Evolutionary conservation across 2,329 filamentous ascomycete species (phyloP).

Genomic region (Aaosphaeria pasadenensis): DNA sequence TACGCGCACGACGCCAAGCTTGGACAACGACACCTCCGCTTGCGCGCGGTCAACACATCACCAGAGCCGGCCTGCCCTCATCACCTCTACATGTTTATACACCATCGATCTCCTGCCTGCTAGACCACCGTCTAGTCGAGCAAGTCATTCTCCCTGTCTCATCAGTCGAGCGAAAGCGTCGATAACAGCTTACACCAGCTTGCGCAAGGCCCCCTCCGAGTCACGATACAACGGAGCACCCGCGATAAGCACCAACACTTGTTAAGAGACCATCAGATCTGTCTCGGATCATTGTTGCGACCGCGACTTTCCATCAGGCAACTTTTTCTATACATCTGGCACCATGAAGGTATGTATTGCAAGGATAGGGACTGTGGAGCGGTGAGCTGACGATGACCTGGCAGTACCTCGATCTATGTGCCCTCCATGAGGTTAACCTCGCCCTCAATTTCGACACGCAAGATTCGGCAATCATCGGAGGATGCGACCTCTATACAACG

Average conservation of each 20-base stretch:
- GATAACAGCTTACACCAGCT: slow-evolving; percentile 36
- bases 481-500: slow-evolving; percentile 95
- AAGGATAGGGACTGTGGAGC: too few species aligned
- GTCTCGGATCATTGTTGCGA: too few species aligned
- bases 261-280: too few species aligned
- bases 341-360: slow-evolving; percentile 36
- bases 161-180: slow-evolving; percentile 42
- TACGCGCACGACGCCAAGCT: not conserved
- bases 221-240: slow-evolving; percentile 25
- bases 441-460: slow-evolving; percentile 94
- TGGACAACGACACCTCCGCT: slow-evolving; percentile 9
- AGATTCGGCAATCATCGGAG: slow-evolving; percentile 87
- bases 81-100: slow-evolving; percentile 6
- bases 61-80: slow-evolving; percentile 9
- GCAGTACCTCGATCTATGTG: slow-evolving; percentile 86
- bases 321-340: slow-evolving; percentile 5
- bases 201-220: slow-evolving; percentile 25
- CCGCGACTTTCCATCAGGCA: too few species aligned
- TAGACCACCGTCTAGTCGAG: slow-evolving; percentile 40
- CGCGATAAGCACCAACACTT: slow-evolving; percentile 3
- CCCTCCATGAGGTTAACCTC: slow-evolving; percentile 87
- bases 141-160: slow-evolving; percentile 32
- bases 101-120: slow-evolving; percentile 32
- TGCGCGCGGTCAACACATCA: slow-evolving; percentile 22
- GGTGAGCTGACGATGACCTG: slow-evolving; percentile 12